A percentile compares a stretch with the other conserved stretches of the same genome.
These are phyloP conservation scores for Desmodesmus armatus DNA, from an alignment of 139 green algal genomes.

Conservation along the genomic window DNA sequence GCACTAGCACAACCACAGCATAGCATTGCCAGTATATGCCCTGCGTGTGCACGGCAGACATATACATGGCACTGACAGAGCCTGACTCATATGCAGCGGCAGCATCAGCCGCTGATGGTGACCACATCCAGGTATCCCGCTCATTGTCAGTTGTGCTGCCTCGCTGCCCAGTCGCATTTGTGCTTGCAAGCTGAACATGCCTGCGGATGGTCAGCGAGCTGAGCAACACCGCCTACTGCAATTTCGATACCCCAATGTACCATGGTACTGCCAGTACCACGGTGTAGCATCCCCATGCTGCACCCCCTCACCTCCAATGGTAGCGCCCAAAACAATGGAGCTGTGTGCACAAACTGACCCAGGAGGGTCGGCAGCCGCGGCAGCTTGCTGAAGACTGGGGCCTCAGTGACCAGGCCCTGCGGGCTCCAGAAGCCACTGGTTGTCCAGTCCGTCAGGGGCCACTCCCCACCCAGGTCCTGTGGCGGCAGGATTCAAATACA, in stretches of 20 bases:
- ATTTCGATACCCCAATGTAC: too few species aligned
- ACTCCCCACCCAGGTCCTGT: slow-evolving; percentile 76
- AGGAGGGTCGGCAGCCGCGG: slow-evolving; percentile 84
- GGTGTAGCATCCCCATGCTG: too few species aligned
- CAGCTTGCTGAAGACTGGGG: slow-evolving; percentile 83
- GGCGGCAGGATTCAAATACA: neutral
- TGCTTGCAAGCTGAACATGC: too few species aligned
- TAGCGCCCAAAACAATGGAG: slow-evolving; percentile 35
- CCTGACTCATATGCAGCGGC: neutral
- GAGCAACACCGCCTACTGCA: too few species aligned
- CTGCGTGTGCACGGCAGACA: neutral
- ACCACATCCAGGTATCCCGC: too few species aligned
- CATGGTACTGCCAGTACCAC: too few species aligned
- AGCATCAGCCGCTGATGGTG: neutral
- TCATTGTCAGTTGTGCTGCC: too few species aligned
- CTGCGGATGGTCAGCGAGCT: too few species aligned
- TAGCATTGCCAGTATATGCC: neutral
- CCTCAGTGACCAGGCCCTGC: slow-evolving; percentile 62
- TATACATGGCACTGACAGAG: neutral
- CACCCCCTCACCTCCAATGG: slow-evolving; percentile 26
- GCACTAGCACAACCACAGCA: neutral
- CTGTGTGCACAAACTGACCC: slow-evolving; percentile 62
- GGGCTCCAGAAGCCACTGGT: slow-evolving; percentile 81
- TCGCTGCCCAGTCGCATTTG: too few species aligned
- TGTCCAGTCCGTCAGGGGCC: slow-evolving; percentile 85